phyloP scores from a whole-genome alignment of 129 eudicot genomes.

The Lactuca sativa region DNA sequence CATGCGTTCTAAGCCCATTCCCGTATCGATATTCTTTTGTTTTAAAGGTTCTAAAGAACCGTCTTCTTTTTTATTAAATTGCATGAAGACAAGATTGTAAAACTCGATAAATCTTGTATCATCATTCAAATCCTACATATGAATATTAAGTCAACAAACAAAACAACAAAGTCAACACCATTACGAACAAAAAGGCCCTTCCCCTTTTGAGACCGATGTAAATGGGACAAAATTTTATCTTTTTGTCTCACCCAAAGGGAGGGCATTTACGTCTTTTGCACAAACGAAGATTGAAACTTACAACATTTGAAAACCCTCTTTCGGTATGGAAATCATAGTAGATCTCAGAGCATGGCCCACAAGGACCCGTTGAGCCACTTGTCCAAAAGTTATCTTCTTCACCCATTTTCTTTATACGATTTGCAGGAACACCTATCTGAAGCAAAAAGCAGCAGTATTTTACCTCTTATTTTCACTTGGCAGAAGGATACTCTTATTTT shows the following conservation, averaged over 20 bases:
- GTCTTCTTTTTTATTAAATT: slow-evolving; percentile 72
- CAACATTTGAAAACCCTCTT: slow-evolving; percentile 60
- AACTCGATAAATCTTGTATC: slow-evolving; percentile 94
- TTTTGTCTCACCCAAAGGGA: background rate
- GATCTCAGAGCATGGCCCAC: slow-evolving; percentile 98
- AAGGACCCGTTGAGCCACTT: slow-evolving; percentile 94
- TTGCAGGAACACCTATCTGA: slow-evolving; percentile 79
- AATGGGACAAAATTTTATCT: too few species aligned
- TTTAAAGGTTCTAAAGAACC: slow-evolving; percentile 90
- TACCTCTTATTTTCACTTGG: too few species aligned
- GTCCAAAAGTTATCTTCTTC: slow-evolving; percentile 99
- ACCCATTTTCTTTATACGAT: slow-evolving; percentile 89
- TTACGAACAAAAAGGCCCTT: background rate
- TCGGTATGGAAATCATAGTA: slow-evolving; percentile 93
- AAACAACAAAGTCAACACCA: slow-evolving; percentile 1
- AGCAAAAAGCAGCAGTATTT: too few species aligned
- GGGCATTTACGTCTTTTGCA: background rate
- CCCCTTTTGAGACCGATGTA: background rate
- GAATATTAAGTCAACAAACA: slow-evolving; percentile 19
- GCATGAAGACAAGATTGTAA: slow-evolving; percentile 97
- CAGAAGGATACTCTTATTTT: too few species aligned
- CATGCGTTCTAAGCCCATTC: slow-evolving; percentile 92
- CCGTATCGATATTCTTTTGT: slow-evolving; percentile 94
- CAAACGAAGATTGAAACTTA: slow-evolving; percentile 38
- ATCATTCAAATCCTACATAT: slow-evolving; percentile 80